phyloP scores from a whole-genome alignment of 2,329 filamentous ascomycete species.

The Fusarium sp. region DNA sequence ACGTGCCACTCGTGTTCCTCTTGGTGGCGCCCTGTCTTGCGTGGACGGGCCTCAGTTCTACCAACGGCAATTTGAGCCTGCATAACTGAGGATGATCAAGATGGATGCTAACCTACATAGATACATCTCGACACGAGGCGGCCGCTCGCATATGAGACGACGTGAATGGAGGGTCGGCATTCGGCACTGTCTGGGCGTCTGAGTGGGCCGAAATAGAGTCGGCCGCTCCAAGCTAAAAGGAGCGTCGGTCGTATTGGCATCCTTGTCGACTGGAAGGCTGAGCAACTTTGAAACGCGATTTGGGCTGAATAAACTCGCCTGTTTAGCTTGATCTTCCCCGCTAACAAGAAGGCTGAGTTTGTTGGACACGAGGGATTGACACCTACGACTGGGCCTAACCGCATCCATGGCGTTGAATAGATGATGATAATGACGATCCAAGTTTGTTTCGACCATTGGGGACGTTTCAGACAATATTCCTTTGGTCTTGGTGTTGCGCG shows the following conservation, averaged over 20 bases:
- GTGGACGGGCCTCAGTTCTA: not conserved
- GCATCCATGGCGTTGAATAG: conserved; percentile 7
- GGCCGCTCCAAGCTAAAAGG: conserved; percentile 5
- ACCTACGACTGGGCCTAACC: not conserved
- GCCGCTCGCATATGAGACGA: conserved; percentile 6
- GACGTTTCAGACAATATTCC: conserved; percentile 5
- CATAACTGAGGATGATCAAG: not conserved
- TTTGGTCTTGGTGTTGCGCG: not conserved
- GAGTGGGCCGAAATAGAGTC: not conserved
- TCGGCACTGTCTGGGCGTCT: conserved; percentile 7
- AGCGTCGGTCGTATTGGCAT: not conserved
- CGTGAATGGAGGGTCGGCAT: conserved; percentile 1
- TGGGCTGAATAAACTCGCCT: not conserved
- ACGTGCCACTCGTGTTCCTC: not conserved
- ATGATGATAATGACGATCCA: not conserved
- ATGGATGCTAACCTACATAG: not conserved
- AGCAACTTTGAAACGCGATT: conserved; percentile 9
- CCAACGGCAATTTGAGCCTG: not conserved
- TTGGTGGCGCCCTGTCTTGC: not conserved
- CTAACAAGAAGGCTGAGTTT: conserved; percentile 3
- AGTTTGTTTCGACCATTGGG: not conserved
- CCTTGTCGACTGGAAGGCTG: conserved; percentile 3
- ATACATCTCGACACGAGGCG: conserved; percentile 1
- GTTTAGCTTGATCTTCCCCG: not conserved
- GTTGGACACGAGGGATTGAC: conserved; percentile 7